Percentiles rank a stretch among this genome's conserved stretches.
phyloP scores from a whole-genome alignment of 345 rosid species.

The Populus deltoides region DNA sequence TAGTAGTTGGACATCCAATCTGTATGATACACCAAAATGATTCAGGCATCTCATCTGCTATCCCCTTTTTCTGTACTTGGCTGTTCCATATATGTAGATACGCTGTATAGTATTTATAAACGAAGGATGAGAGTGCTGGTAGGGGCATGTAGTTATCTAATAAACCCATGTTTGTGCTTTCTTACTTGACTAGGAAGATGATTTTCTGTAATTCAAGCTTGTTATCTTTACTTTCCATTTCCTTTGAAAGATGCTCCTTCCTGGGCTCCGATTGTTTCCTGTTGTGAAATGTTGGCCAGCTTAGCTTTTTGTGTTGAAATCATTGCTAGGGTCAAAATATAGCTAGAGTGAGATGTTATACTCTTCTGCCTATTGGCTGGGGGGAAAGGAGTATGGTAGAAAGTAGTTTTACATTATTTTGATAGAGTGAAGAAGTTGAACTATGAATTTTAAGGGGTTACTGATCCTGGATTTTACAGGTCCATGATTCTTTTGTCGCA shows the following conservation, averaged over 20 bases:
- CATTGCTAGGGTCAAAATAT: not conserved
- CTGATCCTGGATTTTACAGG: not conserved
- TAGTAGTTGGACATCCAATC: slow-evolving; percentile 15
- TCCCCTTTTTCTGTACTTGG: slow-evolving; percentile 15
- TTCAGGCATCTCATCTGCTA: slow-evolving; percentile 21
- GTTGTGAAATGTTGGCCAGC: not conserved
- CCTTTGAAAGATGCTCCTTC: not conserved
- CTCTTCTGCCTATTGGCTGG: not conserved
- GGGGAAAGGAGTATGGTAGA: not conserved
- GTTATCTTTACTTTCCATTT: not conserved
- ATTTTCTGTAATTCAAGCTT: not conserved
- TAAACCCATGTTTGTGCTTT: slow-evolving; percentile 39
- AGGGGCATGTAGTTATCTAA: slow-evolving; percentile 28
- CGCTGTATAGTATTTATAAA: slow-evolving; percentile 43
- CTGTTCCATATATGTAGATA: slow-evolving; percentile 35
- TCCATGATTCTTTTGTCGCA: not conserved
- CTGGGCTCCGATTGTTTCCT: not conserved
- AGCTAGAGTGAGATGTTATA: not conserved
- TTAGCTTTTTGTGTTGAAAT: not conserved
- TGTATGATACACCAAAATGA: slow-evolving; percentile 15
- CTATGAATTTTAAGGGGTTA: not conserved
- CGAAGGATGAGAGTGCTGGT: slow-evolving; percentile 27
- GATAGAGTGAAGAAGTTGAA: not conserved
- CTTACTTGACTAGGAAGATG: slow-evolving; percentile 24
- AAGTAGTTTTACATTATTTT: not conserved